Evolutionary conservation across 768 basidiomycete genomes (phyloP).

Genomic region (Russula compacta): DNA sequence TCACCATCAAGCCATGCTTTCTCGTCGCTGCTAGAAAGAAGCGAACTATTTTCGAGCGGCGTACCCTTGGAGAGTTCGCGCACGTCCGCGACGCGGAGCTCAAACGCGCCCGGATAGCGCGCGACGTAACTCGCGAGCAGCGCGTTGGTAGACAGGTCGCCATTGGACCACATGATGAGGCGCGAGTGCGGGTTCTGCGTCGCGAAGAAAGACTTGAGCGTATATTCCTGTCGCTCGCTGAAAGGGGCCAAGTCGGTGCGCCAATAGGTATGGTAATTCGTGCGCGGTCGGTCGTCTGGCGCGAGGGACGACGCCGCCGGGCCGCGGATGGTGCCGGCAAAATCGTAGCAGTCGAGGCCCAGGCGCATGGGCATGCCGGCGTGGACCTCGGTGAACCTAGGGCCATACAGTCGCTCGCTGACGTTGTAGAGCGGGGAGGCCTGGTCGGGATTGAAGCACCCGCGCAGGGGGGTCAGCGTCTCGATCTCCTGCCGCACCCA

Average conservation of each 20-base stretch:
- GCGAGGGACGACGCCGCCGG: background rate
- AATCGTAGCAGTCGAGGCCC: slow-evolving; percentile 88
- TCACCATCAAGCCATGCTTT: slow-evolving; percentile 96
- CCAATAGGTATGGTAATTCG: slow-evolving; percentile 91
- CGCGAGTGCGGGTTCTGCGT: slow-evolving; percentile 66
- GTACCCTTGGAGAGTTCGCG: slow-evolving; percentile 62
- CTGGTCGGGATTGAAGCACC: slow-evolving; percentile 61
- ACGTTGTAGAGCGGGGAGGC: slow-evolving; percentile 63
- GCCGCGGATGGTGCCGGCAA: slow-evolving; percentile 66
- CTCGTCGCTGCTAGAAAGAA: slow-evolving; percentile 54
- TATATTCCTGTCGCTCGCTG: slow-evolving; percentile 74
- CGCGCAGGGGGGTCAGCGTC: slow-evolving; percentile 50
- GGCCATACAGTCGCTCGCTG: slow-evolving; percentile 52
- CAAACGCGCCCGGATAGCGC: slow-evolving; percentile 62
- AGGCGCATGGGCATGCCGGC: slow-evolving; percentile 70
- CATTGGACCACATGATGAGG: slow-evolving; percentile 90
- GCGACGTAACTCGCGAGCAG: slow-evolving; percentile 52
- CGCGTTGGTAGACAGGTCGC: slow-evolving; percentile 47
- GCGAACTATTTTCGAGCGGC: slow-evolving; percentile 53
- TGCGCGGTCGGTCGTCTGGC: slow-evolving; percentile 33
- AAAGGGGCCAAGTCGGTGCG: slow-evolving; percentile 80
- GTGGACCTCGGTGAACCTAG: slow-evolving; percentile 61
- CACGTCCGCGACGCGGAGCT: slow-evolving; percentile 63
- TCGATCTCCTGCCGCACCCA: slow-evolving; percentile 74
- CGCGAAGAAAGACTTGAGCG: slow-evolving; percentile 89